Conservation (phyloP, 2,329 filamentous ascomycete genomes). For the Fusarium cyanostomum region DNA sequence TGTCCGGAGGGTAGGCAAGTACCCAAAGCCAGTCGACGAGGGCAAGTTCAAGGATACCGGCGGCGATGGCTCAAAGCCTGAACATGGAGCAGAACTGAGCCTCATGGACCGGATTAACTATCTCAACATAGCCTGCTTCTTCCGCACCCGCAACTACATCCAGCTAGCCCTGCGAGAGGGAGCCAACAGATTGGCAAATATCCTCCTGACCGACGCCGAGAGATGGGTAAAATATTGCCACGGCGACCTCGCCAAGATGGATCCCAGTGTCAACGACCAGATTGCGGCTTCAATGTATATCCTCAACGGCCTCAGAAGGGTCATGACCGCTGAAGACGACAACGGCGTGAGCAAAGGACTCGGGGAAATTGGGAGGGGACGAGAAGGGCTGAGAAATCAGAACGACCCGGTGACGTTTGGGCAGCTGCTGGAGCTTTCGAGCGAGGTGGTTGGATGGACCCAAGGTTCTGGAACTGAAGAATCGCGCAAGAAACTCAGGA, state of each 20-base stretch:
- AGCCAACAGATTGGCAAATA: background rate
- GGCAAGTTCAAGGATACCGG: too few relatives aligned
- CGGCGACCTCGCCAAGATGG: constrained; percentile 19
- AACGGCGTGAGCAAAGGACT: background rate
- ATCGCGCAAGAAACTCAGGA: background rate
- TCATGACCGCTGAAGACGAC: background rate
- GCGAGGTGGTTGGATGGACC: background rate
- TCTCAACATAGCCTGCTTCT: constrained; percentile 25
- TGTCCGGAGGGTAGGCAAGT: background rate
- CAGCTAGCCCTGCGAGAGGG: constrained; percentile 14
- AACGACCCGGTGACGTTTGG: background rate
- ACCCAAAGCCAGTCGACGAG: background rate
- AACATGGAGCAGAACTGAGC: background rate
- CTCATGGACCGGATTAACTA: constrained; percentile 31
- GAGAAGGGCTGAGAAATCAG: background rate
- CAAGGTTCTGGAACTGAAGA: background rate
- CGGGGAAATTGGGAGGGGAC: background rate
- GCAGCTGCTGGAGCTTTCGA: constrained; percentile 3
- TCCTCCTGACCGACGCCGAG: constrained; percentile 12
- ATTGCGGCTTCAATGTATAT: constrained; percentile 15
- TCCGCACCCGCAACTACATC: constrained; percentile 27
- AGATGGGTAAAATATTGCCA: constrained; percentile 15
- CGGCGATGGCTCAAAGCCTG: background rate
- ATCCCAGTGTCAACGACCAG: constrained; percentile 10
- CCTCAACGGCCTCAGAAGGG: constrained; percentile 7